Evolutionary conservation across 73 alveolate genomes (phyloP), one percentile per base, ranked within the genome.

Genomic region (Symbiodinium natans): DNA sequence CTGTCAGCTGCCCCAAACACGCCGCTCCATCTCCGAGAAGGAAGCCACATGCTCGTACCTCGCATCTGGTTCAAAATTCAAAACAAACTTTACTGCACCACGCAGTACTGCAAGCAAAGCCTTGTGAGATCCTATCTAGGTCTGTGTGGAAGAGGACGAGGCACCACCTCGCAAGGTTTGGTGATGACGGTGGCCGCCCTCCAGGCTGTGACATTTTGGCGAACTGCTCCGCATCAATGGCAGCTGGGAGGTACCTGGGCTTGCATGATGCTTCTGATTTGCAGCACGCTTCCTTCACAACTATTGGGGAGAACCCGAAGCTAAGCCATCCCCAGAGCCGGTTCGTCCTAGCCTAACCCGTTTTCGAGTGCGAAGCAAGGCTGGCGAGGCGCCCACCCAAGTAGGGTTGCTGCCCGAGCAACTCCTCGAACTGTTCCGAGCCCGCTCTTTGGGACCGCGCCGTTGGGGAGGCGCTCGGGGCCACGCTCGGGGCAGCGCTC

Each of bases 41-140:
- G 97, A 90, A 8, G 77, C 68, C 85, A 90, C 52, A 31, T 90
- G 87, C 88, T 90, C 87, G 41, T 41, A 41, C 97, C 97, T 73
- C 10, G 84, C 36, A 52, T 21, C 68, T n/a, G n/a, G n/a, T n/a
- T n/a, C n/a, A n/a, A n/a, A n/a, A n/a, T n/a, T n/a, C n/a, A n/a
- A n/a, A n/a, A n/a, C n/a, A n/a, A n/a, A n/a, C n/a, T n/a, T n/a
- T n/a, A n/a, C n/a, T n/a, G n/a, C n/a, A n/a, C n/a, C n/a, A n/a
- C n/a, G n/a, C n/a, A n/a, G n/a, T n/a, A n/a, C n/a, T n/a, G 59
- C 59, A 9, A 46, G 59, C 59, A 46, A 46, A 9, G 59, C 59
- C 59, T n/a, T n/a, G n/a, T n/a, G n/a, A n/a, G n/a, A n/a, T n/a
- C n/a, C n/a, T n/a, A n/a, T n/a, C n/a, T n/a, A n/a, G n/a, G n/a